These are phyloP conservation scores for Akanthomyces dipterigenus DNA, from an alignment of 2,329 filamentous ascomycete genomes.

Conservation along the genomic window DNA sequence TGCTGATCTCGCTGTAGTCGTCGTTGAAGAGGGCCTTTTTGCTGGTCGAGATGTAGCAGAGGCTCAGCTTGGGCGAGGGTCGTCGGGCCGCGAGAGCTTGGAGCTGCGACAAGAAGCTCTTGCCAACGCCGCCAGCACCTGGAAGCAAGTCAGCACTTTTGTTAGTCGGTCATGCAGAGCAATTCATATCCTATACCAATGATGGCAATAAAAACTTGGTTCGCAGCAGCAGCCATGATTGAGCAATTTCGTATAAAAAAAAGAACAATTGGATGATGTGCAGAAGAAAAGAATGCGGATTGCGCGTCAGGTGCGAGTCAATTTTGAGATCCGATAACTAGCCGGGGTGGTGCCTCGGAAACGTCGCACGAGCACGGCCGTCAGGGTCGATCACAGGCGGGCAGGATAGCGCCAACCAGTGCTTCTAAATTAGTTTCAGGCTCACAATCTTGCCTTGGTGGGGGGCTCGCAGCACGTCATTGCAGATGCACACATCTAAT, in stretches of 20 bases:
- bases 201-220: conserved; percentile 46
- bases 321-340: conserved; percentile 12
- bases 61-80: conserved; percentile 61
- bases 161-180: neutral
- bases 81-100: conserved; percentile 58
- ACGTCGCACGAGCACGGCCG: neutral
- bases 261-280: neutral
- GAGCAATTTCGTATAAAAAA: conserved; percentile 4
- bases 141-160: conserved; percentile 4
- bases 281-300: neutral
- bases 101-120: conserved; percentile 82
- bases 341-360: neutral
- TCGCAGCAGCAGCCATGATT: conserved; percentile 36
- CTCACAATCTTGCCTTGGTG: neutral
- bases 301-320: conserved; percentile 1
- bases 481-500: neutral
- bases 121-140: conserved; percentile 92
- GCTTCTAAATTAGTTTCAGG: neutral
- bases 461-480: conserved; percentile 6
- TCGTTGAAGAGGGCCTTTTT: conserved; percentile 72
- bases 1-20: conserved; percentile 62
- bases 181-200: conserved; percentile 33
- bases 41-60: conserved; percentile 82
- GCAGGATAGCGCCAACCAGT: neutral
- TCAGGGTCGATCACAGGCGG: neutral